phyloP scores from a whole-genome alignment of 2,329 filamentous ascomycete genomes.

The Hypoxylon sp. region DNA sequence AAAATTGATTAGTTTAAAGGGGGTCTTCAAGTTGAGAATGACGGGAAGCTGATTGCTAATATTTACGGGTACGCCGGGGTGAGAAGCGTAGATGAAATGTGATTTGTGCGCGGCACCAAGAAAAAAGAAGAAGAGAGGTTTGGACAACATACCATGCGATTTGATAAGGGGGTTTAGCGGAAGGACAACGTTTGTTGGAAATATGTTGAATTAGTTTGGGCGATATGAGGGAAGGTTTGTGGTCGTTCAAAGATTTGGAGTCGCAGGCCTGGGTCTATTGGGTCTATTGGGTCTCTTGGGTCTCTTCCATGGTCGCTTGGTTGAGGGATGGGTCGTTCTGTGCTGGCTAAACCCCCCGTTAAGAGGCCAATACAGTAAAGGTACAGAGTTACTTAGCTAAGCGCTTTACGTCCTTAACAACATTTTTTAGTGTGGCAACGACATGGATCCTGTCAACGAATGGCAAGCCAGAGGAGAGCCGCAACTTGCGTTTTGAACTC shows the following conservation, averaged over 20 bases:
- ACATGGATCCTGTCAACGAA: constrained; percentile 27
- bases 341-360: constrained; percentile 28
- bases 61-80: constrained; percentile 39
- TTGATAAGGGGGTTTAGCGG: constrained; percentile 23
- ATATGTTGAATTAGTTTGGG: constrained; percentile 27
- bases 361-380: constrained; percentile 7
- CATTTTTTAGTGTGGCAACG: constrained; percentile 35
- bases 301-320: not conserved
- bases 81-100: constrained; percentile 24
- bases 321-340: constrained; percentile 11
- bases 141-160: constrained; percentile 46
- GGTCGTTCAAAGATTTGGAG: constrained; percentile 40
- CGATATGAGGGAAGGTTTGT: constrained; percentile 23
- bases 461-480: constrained; percentile 26
- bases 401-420: constrained; percentile 35
- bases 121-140: constrained; percentile 14
- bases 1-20: constrained; percentile 41
- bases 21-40: constrained; percentile 23
- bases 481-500: constrained; percentile 25
- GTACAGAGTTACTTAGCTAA: constrained; percentile 28
- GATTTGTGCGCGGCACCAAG: constrained; percentile 35
- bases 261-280: not conserved
- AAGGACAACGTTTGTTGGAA: constrained; percentile 31
- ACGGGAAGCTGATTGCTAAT: constrained; percentile 28
- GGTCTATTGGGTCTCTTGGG: not conserved